Evolutionary conservation across 225 moss, liverwort and hornwort genomes (phyloP), one percentile per base, ranked within the genome.

Genomic region (Takakia lepidozioides): DNA sequence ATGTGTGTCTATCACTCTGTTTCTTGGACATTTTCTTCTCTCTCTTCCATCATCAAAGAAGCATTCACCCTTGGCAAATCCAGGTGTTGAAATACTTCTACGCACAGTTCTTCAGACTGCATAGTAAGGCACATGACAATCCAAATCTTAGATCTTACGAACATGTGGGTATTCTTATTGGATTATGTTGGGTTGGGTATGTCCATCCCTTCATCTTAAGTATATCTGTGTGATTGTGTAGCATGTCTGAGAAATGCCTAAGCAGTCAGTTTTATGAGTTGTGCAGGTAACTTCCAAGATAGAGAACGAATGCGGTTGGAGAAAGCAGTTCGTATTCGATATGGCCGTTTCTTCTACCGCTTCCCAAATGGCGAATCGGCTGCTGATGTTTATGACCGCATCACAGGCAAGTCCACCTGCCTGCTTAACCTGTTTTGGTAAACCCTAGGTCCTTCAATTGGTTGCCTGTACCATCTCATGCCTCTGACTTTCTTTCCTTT

Each of bases 341-440:
- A 78, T 23, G 78, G 78, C 9, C 78, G 78, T 7, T 78, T 78
- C 41, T 78, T 78, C 52, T 78, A 78, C 53, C 64, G 78, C 18
- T 78, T 78, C 46, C 78, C 78, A 14, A 78, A 78, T 39, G 78
- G 78, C 14, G 78, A 78, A 65, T 78, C 78, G 48, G 78, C 78
- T 10, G 72, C 78, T 20, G 78, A 78, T 52, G 78, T 78, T 0
- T 78, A 78, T 45, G 78, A 78, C 54, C 72, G 78, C 60, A 78
- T 78, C 41, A 78, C 78, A 65, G 78, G 78, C 64, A 61, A 72
- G 64, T 60, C 30, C 55, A 48, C 50, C 32, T 30, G 20, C 34
- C 29, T 2, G 14, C 18, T 40, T 52, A 22, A 43, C 25, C 5
- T n/a, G n/a, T n/a, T n/a, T n/a, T n/a, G n/a, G n/a, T n/a, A n/a